phyloP scores from a whole-genome alignment of 2,329 filamentous ascomycete genomes.

The Diaporthe destruens region DNA sequence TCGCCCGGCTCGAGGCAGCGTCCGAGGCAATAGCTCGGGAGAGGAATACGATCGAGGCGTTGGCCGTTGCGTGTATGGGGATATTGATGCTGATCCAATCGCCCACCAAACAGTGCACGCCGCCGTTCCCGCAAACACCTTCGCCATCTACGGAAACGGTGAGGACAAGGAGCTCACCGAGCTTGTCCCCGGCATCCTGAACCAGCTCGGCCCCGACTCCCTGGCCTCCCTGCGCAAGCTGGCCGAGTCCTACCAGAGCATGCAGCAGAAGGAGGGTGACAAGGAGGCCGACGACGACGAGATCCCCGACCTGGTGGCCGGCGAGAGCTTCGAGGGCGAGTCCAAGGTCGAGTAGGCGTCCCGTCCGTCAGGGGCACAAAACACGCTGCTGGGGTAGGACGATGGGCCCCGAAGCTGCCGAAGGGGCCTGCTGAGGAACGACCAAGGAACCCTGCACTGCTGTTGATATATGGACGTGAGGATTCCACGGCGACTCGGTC shows the following conservation, averaged over 20 bases:
- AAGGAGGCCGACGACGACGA: slow-evolving; percentile 88
- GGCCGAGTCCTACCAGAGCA: slow-evolving; percentile 98
- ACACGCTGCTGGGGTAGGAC: slow-evolving; percentile 35
- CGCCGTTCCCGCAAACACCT: slow-evolving; percentile 97
- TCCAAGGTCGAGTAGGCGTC: slow-evolving; percentile 87
- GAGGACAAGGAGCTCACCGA: slow-evolving; percentile 99
- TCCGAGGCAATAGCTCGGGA: neutral
- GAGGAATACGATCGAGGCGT: neutral
- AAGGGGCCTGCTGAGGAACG: slow-evolving; percentile 23
- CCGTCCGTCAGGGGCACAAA: slow-evolving; percentile 18
- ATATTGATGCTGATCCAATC: slow-evolving; percentile 23
- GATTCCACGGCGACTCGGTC: slow-evolving; percentile 31
- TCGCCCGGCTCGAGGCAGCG: neutral
- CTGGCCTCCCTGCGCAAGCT: slow-evolving; percentile 98
- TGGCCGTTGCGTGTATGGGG: neutral
- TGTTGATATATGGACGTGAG: slow-evolving; percentile 35
- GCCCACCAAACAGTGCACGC: slow-evolving; percentile 81
- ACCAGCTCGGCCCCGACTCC: slow-evolving; percentile 98
- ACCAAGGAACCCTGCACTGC: slow-evolving; percentile 20
- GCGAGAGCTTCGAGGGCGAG: slow-evolving; percentile 89
- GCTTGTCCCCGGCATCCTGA: slow-evolving; percentile 98
- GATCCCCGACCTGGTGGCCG: slow-evolving; percentile 96
- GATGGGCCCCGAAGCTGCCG: slow-evolving; percentile 38
- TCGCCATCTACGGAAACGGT: slow-evolving; percentile 98
- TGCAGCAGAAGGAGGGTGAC: slow-evolving; percentile 91